phyloP scores from a whole-genome alignment of 306 rosid species.

The Fragaria nilgerrensis region DNA sequence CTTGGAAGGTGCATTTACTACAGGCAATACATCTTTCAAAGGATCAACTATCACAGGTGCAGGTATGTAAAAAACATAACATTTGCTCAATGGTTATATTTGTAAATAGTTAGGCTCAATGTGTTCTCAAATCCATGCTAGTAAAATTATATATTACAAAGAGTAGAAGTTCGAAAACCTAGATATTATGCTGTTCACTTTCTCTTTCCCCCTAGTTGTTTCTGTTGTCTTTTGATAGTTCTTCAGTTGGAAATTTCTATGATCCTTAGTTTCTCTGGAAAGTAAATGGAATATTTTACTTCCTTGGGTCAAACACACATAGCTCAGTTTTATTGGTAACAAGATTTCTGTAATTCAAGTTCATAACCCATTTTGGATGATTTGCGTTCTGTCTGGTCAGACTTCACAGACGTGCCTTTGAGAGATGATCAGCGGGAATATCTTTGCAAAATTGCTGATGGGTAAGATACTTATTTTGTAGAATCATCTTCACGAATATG shows the following conservation, averaged over 20 bases:
- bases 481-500: conserved; percentile 17
- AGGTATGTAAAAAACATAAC: conserved; percentile 44
- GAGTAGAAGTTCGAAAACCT: neutral
- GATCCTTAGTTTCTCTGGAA: neutral
- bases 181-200: neutral
- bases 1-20: conserved; percentile 91
- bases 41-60: conserved; percentile 81
- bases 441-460: conserved; percentile 90
- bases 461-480: conserved; percentile 39
- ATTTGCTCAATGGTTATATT: neutral
- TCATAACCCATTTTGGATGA: conserved; percentile 12
- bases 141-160: neutral
- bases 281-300: neutral
- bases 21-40: conserved; percentile 86
- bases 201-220: neutral
- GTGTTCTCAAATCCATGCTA: neutral
- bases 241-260: neutral
- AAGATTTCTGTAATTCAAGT: conserved; percentile 9
- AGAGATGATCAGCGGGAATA: conserved; percentile 90
- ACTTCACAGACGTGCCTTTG: conserved; percentile 92
- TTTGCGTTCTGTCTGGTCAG: conserved; percentile 39
- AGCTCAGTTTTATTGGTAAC: neutral
- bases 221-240: neutral
- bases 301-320: neutral
- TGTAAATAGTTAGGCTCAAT: neutral